Evolutionary conservation across 371 early-diverging fungal species (phyloP).

Genomic region (Lichtheimia ramosa): DNA sequence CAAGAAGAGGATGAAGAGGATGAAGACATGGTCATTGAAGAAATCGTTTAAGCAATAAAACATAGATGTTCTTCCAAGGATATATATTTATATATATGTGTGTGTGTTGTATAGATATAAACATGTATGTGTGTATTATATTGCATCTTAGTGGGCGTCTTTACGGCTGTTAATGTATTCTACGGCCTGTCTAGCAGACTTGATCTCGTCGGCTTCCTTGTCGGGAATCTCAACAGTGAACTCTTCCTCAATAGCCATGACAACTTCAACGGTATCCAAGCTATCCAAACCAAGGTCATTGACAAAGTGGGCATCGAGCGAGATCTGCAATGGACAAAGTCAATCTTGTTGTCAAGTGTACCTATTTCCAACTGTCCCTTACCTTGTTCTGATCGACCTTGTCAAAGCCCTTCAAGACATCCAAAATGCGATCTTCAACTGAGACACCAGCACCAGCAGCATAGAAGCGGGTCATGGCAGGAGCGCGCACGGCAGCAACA

Average conservation of each 20-base stretch:
- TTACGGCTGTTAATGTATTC: constrained; percentile 78
- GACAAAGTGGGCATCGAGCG: constrained; percentile 83
- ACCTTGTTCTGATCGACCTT: constrained; percentile 93
- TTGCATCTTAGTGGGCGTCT: constrained; percentile 71
- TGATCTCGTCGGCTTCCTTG: constrained; percentile 95
- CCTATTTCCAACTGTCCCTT: constrained; percentile 10
- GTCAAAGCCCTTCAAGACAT: constrained; percentile 89
- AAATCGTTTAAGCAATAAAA: constrained; percentile 39
- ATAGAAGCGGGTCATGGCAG: constrained; percentile 58
- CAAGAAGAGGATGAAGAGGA: constrained; percentile 41
- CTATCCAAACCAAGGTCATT: constrained; percentile 95
- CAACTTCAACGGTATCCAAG: constrained; percentile 96
- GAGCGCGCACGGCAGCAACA: constrained; percentile 37
- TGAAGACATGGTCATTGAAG: constrained; percentile 59
- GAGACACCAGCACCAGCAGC: constrained; percentile 58
- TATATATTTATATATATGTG: no score
- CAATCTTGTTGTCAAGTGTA: neutral
- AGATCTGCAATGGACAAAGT: constrained; percentile 55
- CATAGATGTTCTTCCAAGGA: neutral
- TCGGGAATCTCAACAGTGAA: constrained; percentile 97
- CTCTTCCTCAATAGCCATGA: constrained; percentile 99
- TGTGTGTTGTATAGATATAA: neutral
- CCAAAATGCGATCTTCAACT: constrained; percentile 84
- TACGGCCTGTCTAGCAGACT: constrained; percentile 85
- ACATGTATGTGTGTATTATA: neutral